These are phyloP conservation scores for Blastobotrys proliferans DNA, from an alignment of 1,139 yeast genomes.

Conservation along the genomic window DNA sequence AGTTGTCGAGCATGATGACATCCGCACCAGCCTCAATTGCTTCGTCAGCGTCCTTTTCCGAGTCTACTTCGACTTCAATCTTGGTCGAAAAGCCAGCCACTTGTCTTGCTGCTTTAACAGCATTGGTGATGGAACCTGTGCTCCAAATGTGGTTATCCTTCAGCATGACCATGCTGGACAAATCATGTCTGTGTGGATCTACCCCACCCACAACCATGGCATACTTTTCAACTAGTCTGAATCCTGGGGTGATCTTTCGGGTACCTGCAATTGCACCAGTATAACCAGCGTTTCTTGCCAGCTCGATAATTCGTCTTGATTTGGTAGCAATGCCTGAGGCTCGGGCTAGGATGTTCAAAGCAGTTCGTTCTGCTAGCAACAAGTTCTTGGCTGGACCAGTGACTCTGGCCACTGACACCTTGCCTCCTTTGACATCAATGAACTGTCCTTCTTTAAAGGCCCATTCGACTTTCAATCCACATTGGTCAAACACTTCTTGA, in stretches of 20 bases:
- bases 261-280: slow-evolving; percentile 93
- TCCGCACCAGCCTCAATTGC: slow-evolving; percentile 96
- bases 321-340: slow-evolving; percentile 85
- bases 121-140: slow-evolving; percentile 84
- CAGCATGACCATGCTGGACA: slow-evolving; percentile 93
- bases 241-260: slow-evolving; percentile 95
- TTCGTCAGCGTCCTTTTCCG: slow-evolving; percentile 80
- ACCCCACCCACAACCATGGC: slow-evolving; percentile 95
- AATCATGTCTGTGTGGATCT: slow-evolving; percentile 87
- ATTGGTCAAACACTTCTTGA: slow-evolving; percentile 75
- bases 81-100: slow-evolving; percentile 89
- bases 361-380: slow-evolving; percentile 79
- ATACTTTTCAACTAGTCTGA: slow-evolving; percentile 81
- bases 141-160: slow-evolving; percentile 93
- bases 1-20: slow-evolving; percentile 92
- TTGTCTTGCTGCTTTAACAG: slow-evolving; percentile 68
- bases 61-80: slow-evolving; percentile 87
- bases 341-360: slow-evolving; percentile 76
- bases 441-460: slow-evolving; percentile 61
- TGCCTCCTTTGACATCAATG: slow-evolving; percentile 47
- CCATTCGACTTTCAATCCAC: slow-evolving; percentile 72
- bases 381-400: slow-evolving; percentile 74
- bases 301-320: slow-evolving; percentile 51
- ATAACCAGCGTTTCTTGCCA: slow-evolving; percentile 71
- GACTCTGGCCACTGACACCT: slow-evolving; percentile 73